Base-by-base conservation (phyloP, 2,329 filamentous ascomycete genomes). In the Furcasterigmium furcatum region DNA sequence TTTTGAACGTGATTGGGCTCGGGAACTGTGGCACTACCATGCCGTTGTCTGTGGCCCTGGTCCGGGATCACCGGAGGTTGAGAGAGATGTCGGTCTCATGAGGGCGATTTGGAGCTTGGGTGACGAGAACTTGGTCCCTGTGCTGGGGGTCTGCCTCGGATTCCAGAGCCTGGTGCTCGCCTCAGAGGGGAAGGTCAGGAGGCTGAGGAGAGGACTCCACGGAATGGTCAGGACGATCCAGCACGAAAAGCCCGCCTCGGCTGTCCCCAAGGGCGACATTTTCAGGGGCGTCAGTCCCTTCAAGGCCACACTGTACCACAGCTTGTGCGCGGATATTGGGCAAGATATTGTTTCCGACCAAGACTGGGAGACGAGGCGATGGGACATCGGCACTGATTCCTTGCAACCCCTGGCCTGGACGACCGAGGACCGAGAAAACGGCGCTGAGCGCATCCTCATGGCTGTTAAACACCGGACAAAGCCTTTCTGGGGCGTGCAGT, bases 11-110 rank as follows among this genome's bases (percentile, higher is more conserved):
- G 69, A 70, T 30, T 72, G 82, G 54, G 68, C 76, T 25, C 64
- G 67, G 43, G 71, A 77, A 52, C 68, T 85, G 10, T 56, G 65
- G 29, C 68, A 74, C 35, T 95, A 91, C 62, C 85, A 92, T 64
- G 94, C 90, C 34, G 82, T 96, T 19, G 86, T 97, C 41, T 88
- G 90, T 52, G 92, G 94, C 0, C 94, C 94, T 1, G 94, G 94
- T 0, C 94, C 94, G 1, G 94, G 94, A 9, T 83, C 88, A 58
- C 90, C 92, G 1, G 76, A 77, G 38, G 78, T 81, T 47, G 65
- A 79, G 8, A 68, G 72, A n/a, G 92, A 97, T 64, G 83, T 96
- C 30, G 94, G 94, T 9, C 75, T 94, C 35, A 94, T 96, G 70
- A 76, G 73, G 45, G 70, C 82, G 50, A 73, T 97, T 5, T 97